phyloP scores from a whole-genome alignment of 257 asterid species.

The Solanum lycopersicoides region DNA sequence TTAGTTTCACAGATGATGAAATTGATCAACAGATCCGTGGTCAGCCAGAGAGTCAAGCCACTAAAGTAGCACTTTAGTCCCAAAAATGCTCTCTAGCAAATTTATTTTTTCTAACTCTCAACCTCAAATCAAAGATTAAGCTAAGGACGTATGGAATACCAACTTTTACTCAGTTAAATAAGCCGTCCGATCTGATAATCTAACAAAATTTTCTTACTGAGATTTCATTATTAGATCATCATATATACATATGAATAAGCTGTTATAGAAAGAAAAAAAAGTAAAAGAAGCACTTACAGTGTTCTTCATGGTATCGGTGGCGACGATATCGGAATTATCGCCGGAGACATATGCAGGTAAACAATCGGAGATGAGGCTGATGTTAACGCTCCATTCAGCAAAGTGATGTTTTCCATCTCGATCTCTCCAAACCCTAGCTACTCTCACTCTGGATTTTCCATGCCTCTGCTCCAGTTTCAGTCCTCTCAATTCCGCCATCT shows the following conservation, averaged over 20 bases:
- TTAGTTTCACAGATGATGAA: background rate
- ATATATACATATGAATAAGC: background rate
- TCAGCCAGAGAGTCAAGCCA: background rate
- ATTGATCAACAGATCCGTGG: background rate
- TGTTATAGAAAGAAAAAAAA: background rate
- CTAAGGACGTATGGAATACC: background rate
- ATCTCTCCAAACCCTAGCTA: conserved; percentile 72
- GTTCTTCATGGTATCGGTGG: conserved; percentile 95
- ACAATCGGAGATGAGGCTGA: conserved; percentile 89
- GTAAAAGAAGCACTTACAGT: conserved; percentile 31
- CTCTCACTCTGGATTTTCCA: conserved; percentile 87
- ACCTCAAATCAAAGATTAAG: background rate
- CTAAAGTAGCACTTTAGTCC: background rate
- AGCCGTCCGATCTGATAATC: background rate
- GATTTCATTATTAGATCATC: background rate
- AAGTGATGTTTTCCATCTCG: conserved; percentile 52
- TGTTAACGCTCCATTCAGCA: conserved; percentile 78
- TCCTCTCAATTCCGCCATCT: conserved; percentile 9
- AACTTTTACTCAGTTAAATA: background rate
- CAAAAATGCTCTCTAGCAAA: background rate
- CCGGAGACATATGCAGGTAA: conserved; percentile 55
- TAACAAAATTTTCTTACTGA: background rate
- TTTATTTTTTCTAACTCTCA: background rate
- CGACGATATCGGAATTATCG: conserved; percentile 73
- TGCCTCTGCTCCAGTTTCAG: conserved; percentile 71